Evolutionary conservation across 106 monocot genomes (phyloP).

Genomic region (Chionographis japonica): DNA sequence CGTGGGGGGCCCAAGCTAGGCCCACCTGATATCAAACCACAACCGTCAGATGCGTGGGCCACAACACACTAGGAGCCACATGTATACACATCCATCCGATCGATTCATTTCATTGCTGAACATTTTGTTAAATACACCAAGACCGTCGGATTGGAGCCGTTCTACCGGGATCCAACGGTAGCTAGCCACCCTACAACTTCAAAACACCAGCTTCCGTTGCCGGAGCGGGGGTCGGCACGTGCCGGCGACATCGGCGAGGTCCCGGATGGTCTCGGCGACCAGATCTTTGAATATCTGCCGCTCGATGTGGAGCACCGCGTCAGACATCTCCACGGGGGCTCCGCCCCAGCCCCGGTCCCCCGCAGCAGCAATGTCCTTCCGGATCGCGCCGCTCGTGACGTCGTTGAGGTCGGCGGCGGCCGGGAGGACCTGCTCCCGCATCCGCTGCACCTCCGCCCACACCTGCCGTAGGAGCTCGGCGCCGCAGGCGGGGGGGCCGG

Average conservation of each 20-base stretch:
- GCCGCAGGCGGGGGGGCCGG: background rate
- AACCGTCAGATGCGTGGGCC: too few species aligned
- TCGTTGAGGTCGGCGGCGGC: conserved; percentile 51
- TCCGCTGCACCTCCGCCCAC: conserved; percentile 58
- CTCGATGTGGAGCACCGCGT: conserved; percentile 78
- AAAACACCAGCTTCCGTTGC: conserved; percentile 76
- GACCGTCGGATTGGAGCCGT: too few species aligned
- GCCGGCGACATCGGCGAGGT: conserved; percentile 27
- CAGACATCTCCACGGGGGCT: conserved; percentile 55
- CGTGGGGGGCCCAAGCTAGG: too few species aligned
- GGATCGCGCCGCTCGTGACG: conserved; percentile 32
- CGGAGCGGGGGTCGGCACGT: background rate
- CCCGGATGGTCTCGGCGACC: conserved; percentile 67
- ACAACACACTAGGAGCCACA: too few species aligned
- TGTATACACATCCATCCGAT: too few species aligned
- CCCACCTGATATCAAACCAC: too few species aligned
- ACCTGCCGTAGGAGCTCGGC: conserved; percentile 19
- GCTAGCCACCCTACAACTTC: background rate
- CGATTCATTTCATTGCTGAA: too few species aligned
- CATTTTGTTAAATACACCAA: too few species aligned
- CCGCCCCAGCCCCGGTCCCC: conserved; percentile 34
- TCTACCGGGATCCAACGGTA: too few species aligned
- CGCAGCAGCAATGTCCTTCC: conserved; percentile 39
- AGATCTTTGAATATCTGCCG: conserved; percentile 88
- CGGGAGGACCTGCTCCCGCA: conserved; percentile 10